Conservation (phyloP, 768 basidiomycete species). For the Lactifluus piperatus region DNA sequence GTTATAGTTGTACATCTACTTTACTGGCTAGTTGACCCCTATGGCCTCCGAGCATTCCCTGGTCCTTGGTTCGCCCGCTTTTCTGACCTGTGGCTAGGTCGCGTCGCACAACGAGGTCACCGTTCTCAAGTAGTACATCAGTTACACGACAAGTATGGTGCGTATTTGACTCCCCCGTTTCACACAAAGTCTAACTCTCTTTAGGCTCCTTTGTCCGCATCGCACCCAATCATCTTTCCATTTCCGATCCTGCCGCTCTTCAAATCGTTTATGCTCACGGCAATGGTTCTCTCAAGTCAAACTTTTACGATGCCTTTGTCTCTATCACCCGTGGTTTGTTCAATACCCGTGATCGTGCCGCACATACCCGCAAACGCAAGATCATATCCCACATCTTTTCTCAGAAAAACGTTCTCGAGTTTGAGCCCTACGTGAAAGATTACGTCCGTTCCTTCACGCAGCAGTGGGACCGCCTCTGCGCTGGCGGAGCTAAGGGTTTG, state of each 20-base stretch:
- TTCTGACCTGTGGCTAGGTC: slow-evolving; percentile 33
- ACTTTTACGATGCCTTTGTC: slow-evolving; percentile 37
- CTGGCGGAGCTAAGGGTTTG: slow-evolving; percentile 39
- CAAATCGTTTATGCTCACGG: slow-evolving; percentile 36
- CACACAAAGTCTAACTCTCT: no score
- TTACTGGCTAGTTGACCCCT: slow-evolving; percentile 28
- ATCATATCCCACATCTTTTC: slow-evolving; percentile 82
- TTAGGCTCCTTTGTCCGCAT: slow-evolving; percentile 35
- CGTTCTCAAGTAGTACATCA: slow-evolving; percentile 31
- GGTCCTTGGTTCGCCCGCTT: slow-evolving; percentile 35
- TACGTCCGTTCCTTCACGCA: slow-evolving; percentile 50
- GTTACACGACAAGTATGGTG: slow-evolving; percentile 36
- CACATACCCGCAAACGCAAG: slow-evolving; percentile 84
- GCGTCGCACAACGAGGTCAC: slow-evolving; percentile 28
- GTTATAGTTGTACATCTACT: slow-evolving; percentile 26
- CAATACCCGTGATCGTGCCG: slow-evolving; percentile 61
- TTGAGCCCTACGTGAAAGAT: slow-evolving; percentile 66
- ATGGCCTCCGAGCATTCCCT: slow-evolving; percentile 28
- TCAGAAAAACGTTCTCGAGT: slow-evolving; percentile 77
- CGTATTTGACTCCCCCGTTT: no score
- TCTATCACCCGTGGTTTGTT: slow-evolving; percentile 51
- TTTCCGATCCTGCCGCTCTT: slow-evolving; percentile 36
- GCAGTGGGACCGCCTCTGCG: slow-evolving; percentile 67
- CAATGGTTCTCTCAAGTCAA: slow-evolving; percentile 33
- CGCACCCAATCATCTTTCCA: slow-evolving; percentile 40